Evolutionary conservation across 2,329 filamentous ascomycete genomes (phyloP).

Genomic region (Cadophora sp.): DNA sequence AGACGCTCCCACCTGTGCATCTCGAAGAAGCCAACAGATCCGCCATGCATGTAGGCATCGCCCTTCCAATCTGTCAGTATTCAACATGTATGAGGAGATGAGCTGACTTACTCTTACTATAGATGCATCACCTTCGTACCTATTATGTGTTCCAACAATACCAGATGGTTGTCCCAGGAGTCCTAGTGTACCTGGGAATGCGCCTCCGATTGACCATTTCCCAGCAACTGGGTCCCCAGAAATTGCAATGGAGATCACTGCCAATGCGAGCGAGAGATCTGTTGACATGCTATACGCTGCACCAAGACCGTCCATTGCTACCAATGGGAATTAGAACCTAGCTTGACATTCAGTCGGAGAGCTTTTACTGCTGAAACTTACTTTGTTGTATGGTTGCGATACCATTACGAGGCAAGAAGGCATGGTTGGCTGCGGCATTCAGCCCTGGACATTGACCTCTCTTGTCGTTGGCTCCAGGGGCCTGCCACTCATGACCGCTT

Average conservation of each 20-base stretch:
- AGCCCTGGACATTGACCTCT: constrained; percentile 10
- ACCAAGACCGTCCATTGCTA: constrained; percentile 7
- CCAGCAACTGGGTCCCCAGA: constrained; percentile 10
- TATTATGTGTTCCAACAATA: constrained; percentile 12
- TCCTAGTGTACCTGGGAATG: neutral
- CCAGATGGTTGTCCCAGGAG: neutral
- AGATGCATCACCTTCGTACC: constrained; percentile 13
- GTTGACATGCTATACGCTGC: neutral
- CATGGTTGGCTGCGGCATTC: constrained; percentile 8
- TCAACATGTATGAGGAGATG: neutral
- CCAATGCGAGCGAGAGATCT: neutral
- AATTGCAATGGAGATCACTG: neutral
- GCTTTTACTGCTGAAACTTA: neutral
- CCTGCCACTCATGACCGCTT: neutral
- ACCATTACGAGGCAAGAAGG: constrained; percentile 3
- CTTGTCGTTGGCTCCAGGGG: neutral
- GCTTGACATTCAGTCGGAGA: too few relatives aligned
- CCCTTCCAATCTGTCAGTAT: neutral
- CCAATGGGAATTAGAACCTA: neutral
- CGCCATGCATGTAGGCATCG: constrained; percentile 4
- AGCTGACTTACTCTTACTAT: constrained; percentile 8
- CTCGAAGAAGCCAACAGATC: neutral
- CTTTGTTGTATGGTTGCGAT: neutral
- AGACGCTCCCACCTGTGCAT: neutral
- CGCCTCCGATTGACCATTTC: constrained; percentile 3